These are phyloP conservation scores for Lophiostoma macrostomum DNA, from an alignment of 495 filamentous ascomycete genomes.

Conservation along the genomic window DNA sequence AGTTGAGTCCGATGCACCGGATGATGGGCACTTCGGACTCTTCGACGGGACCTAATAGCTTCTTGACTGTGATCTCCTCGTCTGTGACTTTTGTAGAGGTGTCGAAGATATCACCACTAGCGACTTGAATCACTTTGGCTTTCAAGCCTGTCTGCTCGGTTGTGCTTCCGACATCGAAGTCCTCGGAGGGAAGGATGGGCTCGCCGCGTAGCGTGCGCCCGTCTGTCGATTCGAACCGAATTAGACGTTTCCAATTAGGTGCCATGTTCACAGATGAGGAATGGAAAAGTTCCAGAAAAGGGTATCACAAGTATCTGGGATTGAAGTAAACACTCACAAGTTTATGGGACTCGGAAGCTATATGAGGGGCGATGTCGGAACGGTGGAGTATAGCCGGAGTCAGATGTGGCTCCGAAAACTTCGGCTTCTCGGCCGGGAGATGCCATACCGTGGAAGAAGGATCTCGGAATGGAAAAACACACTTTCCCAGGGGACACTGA, in stretches of 20 bases:
- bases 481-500: too few relatives aligned
- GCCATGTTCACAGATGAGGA: too few relatives aligned
- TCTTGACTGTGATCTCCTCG: constrained; percentile 34
- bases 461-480: too few relatives aligned
- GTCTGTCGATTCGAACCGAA: constrained; percentile 50
- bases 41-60: constrained; percentile 36
- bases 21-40: constrained; percentile 36
- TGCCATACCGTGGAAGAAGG: too few relatives aligned
- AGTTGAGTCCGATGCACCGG: constrained; percentile 39
- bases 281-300: too few relatives aligned
- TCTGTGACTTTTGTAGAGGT: constrained; percentile 34
- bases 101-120: constrained; percentile 45
- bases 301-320: too few relatives aligned
- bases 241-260: constrained; percentile 44
- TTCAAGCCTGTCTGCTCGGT: constrained; percentile 41
- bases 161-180: constrained; percentile 45
- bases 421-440: neutral
- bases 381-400: neutral
- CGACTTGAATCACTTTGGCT: constrained; percentile 40
- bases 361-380: constrained; percentile 2
- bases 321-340: too few relatives aligned
- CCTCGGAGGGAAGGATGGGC: constrained; percentile 44
- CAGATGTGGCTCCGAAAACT: constrained; percentile 1
- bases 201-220: constrained; percentile 49
- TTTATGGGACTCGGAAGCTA: too few relatives aligned